Conservation (phyloP, 805 yeast genomes). For the Spathaspora sp. region DNA sequence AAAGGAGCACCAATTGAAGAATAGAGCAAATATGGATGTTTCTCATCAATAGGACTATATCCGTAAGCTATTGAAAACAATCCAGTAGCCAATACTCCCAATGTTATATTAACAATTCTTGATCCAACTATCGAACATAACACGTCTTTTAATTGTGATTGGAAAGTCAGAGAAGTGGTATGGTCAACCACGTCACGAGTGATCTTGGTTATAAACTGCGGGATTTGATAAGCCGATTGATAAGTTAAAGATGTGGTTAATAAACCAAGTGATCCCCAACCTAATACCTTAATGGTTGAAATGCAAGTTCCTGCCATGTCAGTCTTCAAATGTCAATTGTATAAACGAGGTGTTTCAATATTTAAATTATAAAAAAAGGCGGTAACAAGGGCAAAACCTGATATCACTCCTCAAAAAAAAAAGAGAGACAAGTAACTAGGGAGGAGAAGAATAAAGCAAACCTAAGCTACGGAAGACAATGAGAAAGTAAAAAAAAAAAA, state of each 20-base stretch:
- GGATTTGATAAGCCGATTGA: slow-evolving; percentile 31
- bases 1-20: slow-evolving; percentile 53
- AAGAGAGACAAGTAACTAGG: not conserved
- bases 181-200: slow-evolving; percentile 5
- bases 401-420: not conserved
- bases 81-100: slow-evolving; percentile 48
- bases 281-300: slow-evolving; percentile 53
- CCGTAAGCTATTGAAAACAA: slow-evolving; percentile 55
- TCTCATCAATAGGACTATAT: slow-evolving; percentile 50
- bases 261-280: slow-evolving; percentile 66
- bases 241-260: slow-evolving; percentile 50
- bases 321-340: no score
- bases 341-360: not conserved
- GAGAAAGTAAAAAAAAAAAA: not conserved
- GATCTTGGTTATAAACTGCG: slow-evolving; percentile 20
- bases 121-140: slow-evolving; percentile 18
- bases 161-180: not conserved
- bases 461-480: not conserved
- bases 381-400: not conserved
- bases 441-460: not conserved
- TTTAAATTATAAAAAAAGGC: not conserved
- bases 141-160: slow-evolving; percentile 5
- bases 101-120: slow-evolving; percentile 19
- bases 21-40: slow-evolving; percentile 74
- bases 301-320: slow-evolving; percentile 29